Percentiles rank a stretch among this genome's conserved stretches.
Conservation (phyloP, 164 flowering plant genomes). For the Kingdonia uniflora region DNA sequence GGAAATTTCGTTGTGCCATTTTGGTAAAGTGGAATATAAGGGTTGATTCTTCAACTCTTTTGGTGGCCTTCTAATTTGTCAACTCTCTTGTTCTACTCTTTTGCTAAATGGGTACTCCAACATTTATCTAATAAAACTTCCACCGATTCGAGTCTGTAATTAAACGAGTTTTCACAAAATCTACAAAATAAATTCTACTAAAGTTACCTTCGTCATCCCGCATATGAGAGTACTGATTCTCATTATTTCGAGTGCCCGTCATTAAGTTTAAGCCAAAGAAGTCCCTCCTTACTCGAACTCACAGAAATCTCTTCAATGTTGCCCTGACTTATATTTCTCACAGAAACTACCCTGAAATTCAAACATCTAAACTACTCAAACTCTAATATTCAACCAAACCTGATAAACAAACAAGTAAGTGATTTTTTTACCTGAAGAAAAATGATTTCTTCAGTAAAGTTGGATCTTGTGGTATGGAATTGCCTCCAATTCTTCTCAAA, state of each 20-base stretch:
- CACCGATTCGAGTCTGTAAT: too few relatives aligned
- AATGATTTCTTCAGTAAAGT: too few relatives aligned
- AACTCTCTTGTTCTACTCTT: too few relatives aligned
- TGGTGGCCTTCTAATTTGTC: too few relatives aligned
- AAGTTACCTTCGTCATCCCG: conserved; percentile 79
- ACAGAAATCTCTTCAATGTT: conserved; percentile 28
- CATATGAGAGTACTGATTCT: conserved; percentile 52
- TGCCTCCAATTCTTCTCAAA: conserved; percentile 56
- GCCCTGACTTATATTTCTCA: conserved; percentile 54
- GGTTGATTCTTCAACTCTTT: too few relatives aligned
- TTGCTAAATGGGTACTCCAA: too few relatives aligned
- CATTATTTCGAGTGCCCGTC: conserved; percentile 70
- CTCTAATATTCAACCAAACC: not conserved
- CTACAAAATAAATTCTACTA: not conserved
- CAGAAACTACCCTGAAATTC: conserved; percentile 49
- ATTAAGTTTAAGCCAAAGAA: conserved; percentile 52
- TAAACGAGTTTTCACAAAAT: too few relatives aligned
- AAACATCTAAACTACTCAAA: not conserved
- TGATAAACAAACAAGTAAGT: not conserved
- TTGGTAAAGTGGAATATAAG: too few relatives aligned
- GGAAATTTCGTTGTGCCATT: too few relatives aligned
- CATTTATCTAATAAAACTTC: too few relatives aligned
- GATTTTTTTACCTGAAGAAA: conserved; percentile 13
- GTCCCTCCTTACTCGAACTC: conserved; percentile 32
- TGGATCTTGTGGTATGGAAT: conserved; percentile 65